Base-by-base conservation (phyloP, 371 early-diverging fungal genomes). In the Mucor lusitanicus region DNA sequence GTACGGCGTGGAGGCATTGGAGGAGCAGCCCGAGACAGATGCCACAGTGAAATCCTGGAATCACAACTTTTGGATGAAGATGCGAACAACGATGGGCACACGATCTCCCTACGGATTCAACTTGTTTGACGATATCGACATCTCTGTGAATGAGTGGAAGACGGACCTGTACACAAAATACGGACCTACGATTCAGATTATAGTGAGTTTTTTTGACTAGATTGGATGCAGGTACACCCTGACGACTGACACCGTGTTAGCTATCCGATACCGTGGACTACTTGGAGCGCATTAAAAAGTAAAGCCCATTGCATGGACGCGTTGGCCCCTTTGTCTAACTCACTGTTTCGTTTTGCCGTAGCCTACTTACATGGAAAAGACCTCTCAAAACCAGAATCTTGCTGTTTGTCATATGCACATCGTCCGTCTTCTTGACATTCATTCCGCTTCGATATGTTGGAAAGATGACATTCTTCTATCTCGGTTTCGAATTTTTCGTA, bases 401-500 rank as follows among this genome's bases (percentile, higher is more conserved):
- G 0, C 48, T 78, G 32, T 39, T 67, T 6, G 23, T 62, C 8
- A 42, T 73, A 6, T 13, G 50, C 48, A 40, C 33, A 28, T 59
- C 61, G 4, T 54, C 65, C 0, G 25, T 72, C 1, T 61, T 69
- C 11, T 37, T 74, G 27, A 35, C 68, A 0, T 7, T 70, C 13
- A 59, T 74, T 1, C 81, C 81, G 3, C 39, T 67, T 13, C 65
- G 65, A 5, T 68, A 77, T 37, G 64, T 73, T 23, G 55, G 55
- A 46, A 78, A 77, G 25, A 48, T 70, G 58, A 11, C 58, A 3
- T 72, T 71, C 42, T 65, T 76, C 7, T 69, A 70, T 32, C n/a
- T 78, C 6, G 81, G 83, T 13, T 63, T 80, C n/a, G 81, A 80
- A 27, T 77, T 83, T 39, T 83, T 83, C 58, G 75, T 80, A 19